Conservation (phyloP, 768 basidiomycete species). For the Auricularia sp. region DNA sequence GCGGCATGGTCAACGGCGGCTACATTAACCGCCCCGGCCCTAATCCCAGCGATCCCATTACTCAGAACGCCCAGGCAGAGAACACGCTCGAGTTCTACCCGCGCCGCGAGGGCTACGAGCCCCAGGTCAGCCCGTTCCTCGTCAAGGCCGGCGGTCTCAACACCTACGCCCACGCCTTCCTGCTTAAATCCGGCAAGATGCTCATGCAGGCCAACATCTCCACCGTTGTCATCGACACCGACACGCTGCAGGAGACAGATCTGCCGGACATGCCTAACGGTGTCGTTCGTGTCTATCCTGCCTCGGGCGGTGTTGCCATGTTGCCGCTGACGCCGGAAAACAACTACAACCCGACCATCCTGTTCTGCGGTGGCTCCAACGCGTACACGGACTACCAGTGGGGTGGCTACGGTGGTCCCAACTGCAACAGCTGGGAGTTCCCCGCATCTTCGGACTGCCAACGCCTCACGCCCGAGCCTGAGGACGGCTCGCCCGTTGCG, state of each 20-base stretch:
- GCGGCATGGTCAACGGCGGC: slow-evolving; percentile 69
- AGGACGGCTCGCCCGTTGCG: slow-evolving; percentile 46
- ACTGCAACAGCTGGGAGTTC: slow-evolving; percentile 62
- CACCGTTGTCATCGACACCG: slow-evolving; percentile 47
- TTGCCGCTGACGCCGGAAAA: slow-evolving; percentile 85
- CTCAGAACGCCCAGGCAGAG: slow-evolving; percentile 46
- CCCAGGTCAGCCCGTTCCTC: neutral
- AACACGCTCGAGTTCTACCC: slow-evolving; percentile 8
- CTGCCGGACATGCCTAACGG: slow-evolving; percentile 65
- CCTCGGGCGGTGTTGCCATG: slow-evolving; percentile 81
- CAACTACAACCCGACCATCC: slow-evolving; percentile 72
- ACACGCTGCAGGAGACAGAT: slow-evolving; percentile 44
- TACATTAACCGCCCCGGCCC: slow-evolving; percentile 72
- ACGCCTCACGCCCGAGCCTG: slow-evolving; percentile 78
- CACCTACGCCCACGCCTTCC: slow-evolving; percentile 10
- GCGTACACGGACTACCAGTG: slow-evolving; percentile 63
- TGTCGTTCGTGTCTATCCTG: slow-evolving; percentile 83
- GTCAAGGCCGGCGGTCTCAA: neutral
- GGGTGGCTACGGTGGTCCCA: slow-evolving; percentile 69
- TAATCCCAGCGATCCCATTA: slow-evolving; percentile 46
- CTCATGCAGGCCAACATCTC: slow-evolving; percentile 78
- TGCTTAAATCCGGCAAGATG: slow-evolving; percentile 69
- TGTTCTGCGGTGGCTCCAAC: slow-evolving; percentile 81
- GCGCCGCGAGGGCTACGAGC: slow-evolving; percentile 1
- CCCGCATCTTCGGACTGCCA: slow-evolving; percentile 64